These are phyloP conservation scores for Heimioporus sp. DNA, from an alignment of 768 basidiomycete genomes.

Conservation along the genomic window DNA sequence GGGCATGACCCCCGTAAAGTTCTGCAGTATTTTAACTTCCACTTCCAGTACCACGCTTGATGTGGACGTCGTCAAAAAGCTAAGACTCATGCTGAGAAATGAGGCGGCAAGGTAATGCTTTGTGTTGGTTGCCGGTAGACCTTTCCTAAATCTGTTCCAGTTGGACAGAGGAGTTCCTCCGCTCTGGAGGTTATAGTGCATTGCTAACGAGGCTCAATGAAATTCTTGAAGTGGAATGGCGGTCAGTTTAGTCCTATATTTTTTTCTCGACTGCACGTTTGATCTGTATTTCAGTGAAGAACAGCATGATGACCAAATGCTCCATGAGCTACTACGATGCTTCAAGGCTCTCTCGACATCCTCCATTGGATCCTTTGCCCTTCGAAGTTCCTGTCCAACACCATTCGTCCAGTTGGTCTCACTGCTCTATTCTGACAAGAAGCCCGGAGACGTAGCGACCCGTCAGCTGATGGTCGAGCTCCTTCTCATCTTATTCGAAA, in stretches of 20 bases:
- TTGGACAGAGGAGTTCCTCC: constrained; percentile 88
- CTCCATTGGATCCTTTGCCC: constrained; percentile 82
- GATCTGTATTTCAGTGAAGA: constrained; percentile 68
- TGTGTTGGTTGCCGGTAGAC: not conserved
- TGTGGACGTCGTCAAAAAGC: constrained; percentile 83
- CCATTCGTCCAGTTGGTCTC: constrained; percentile 84
- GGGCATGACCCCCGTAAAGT: constrained; percentile 60
- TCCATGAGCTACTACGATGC: constrained; percentile 90
- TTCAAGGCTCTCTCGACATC: constrained; percentile 93
- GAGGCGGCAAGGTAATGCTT: constrained; percentile 76
- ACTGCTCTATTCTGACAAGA: constrained; percentile 95
- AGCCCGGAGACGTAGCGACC: constrained; percentile 90
- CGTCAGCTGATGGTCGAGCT: constrained; percentile 91
- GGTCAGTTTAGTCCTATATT: constrained; percentile 48
- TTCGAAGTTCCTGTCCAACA: constrained; percentile 84
- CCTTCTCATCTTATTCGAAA: constrained; percentile 81
- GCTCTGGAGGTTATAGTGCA: constrained; percentile 80
- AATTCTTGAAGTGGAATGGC: constrained; percentile 94
- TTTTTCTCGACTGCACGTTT: constrained; percentile 1
- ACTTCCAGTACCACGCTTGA: constrained; percentile 77
- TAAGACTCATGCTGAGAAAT: constrained; percentile 83
- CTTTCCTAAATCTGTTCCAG: constrained; percentile 36
- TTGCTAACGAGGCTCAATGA: constrained; percentile 85
- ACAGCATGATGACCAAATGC: constrained; percentile 93
- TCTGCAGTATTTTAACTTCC: constrained; percentile 63